Evolutionary conservation across 495 filamentous ascomycete species (phyloP).

Genomic region (Aspergillus panamensis): DNA sequence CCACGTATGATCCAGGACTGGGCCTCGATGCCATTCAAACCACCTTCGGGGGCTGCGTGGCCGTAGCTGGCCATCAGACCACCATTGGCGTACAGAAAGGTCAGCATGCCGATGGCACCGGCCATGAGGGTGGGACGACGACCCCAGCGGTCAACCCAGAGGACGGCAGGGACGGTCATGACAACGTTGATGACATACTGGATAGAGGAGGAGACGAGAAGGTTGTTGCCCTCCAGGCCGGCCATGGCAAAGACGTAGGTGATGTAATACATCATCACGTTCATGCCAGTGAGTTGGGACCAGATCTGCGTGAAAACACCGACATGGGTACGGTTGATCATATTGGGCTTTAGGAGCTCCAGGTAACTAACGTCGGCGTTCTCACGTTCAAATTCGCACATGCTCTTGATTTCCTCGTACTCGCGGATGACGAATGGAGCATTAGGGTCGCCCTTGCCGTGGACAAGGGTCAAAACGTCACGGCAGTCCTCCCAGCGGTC

Average conservation of each 20-base stretch:
- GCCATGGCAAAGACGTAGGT: slow-evolving; percentile 72
- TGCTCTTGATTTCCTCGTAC: slow-evolving; percentile 64
- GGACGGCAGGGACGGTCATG: slow-evolving; percentile 51
- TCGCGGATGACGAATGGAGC: slow-evolving; percentile 62
- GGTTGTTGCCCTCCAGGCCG: slow-evolving; percentile 54
- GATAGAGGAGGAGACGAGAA: slow-evolving; percentile 65
- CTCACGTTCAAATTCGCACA: slow-evolving; percentile 65
- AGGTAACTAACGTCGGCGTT: slow-evolving; percentile 61
- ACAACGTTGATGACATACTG: slow-evolving; percentile 65
- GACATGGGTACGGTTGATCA: slow-evolving; percentile 72
- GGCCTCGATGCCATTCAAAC: slow-evolving; percentile 33
- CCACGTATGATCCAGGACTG: slow-evolving; percentile 38
- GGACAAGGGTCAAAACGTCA: slow-evolving; percentile 60
- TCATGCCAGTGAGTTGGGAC: slow-evolving; percentile 82
- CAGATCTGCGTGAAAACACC: slow-evolving; percentile 81
- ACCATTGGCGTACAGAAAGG: slow-evolving; percentile 67
- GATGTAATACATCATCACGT: slow-evolving; percentile 71
- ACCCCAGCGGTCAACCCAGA: slow-evolving; percentile 62
- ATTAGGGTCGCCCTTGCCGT: slow-evolving; percentile 61
- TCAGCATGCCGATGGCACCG: slow-evolving; percentile 64
- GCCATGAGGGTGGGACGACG: slow-evolving; percentile 61
- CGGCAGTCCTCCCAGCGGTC: slow-evolving; percentile 71
- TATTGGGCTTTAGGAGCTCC: slow-evolving; percentile 65
- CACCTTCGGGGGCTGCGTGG: slow-evolving; percentile 50
- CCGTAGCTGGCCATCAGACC: slow-evolving; percentile 56